Percentiles rank a stretch among this genome's conserved stretches.
Conservation (phyloP, 2,329 filamentous ascomycete species). For the Paecilomyces dactylethromorphus region DNA sequence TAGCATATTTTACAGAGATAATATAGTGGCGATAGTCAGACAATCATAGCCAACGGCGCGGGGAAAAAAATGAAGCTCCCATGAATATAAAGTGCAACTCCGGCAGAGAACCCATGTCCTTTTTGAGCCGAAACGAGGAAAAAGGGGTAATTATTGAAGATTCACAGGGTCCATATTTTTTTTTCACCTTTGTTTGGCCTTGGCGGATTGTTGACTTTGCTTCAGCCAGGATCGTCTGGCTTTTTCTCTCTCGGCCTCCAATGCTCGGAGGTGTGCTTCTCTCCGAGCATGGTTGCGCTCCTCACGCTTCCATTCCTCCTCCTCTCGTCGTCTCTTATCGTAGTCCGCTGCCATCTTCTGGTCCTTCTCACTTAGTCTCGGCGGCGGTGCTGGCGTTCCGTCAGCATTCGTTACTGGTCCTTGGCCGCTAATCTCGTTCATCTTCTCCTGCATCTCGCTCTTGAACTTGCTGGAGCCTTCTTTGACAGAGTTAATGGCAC, state of each 20-base stretch:
- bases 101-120: background rate
- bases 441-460: constrained; percentile 14
- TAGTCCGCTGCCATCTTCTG: constrained; percentile 24
- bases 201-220: constrained; percentile 2
- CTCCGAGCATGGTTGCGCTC: constrained; percentile 28
- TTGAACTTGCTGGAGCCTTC: constrained; percentile 15
- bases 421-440: constrained; percentile 17
- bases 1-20: background rate
- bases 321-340: constrained; percentile 19
- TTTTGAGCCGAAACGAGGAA: background rate
- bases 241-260: constrained; percentile 19
- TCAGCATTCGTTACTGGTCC: constrained; percentile 14
- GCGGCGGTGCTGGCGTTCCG: constrained; percentile 12
- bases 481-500: constrained; percentile 25
- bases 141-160: background rate
- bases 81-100: background rate
- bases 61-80: background rate
- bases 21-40: background rate
- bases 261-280: constrained; percentile 16
- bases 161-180: background rate
- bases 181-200: constrained; percentile 5
- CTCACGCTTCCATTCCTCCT: constrained; percentile 24
- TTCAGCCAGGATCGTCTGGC: constrained; percentile 10
- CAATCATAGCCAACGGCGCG: background rate
- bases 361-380: constrained; percentile 23